Percentiles rank a stretch among this genome's conserved stretches.
These are phyloP conservation scores for Suillus decipiens DNA, from an alignment of 768 basidiomycete genomes.

Conservation along the genomic window DNA sequence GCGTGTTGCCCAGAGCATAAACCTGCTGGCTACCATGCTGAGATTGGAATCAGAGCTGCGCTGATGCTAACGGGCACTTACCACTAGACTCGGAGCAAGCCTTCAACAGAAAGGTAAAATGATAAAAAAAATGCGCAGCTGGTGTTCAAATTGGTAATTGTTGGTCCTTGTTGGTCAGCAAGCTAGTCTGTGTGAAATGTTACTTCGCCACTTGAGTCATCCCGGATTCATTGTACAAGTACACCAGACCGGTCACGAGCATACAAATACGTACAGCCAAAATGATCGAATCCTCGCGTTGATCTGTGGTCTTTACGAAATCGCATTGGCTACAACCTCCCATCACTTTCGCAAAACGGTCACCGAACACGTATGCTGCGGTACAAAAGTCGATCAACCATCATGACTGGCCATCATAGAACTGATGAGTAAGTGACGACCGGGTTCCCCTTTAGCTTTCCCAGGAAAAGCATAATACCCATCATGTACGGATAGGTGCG, in stretches of 20 bases:
- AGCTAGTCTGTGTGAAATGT: neutral
- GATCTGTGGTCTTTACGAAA: neutral
- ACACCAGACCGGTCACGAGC: no score
- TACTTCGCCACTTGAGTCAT: neutral
- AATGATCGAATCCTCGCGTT: neutral
- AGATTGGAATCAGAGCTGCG: conserved; percentile 7
- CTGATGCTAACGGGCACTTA: conserved; percentile 10
- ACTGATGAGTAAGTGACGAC: neutral
- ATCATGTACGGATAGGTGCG: neutral
- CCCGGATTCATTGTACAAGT: neutral
- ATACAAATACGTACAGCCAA: no score
- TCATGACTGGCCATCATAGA: neutral
- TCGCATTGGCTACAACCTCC: neutral
- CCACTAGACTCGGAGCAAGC: conserved; percentile 8
- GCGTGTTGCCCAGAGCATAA: conserved; percentile 30
- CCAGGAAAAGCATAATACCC: neutral
- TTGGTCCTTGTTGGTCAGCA: neutral
- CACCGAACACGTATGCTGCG: neutral
- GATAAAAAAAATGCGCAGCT: neutral
- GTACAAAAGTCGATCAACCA: neutral
- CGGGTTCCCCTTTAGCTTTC: neutral
- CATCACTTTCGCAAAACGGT: neutral
- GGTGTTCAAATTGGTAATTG: neutral
- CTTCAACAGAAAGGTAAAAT: neutral
- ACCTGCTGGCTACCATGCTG: conserved; percentile 13